Conservation (phyloP, 768 basidiomycete species). For the Sporobolomyces phaffii region DNA sequence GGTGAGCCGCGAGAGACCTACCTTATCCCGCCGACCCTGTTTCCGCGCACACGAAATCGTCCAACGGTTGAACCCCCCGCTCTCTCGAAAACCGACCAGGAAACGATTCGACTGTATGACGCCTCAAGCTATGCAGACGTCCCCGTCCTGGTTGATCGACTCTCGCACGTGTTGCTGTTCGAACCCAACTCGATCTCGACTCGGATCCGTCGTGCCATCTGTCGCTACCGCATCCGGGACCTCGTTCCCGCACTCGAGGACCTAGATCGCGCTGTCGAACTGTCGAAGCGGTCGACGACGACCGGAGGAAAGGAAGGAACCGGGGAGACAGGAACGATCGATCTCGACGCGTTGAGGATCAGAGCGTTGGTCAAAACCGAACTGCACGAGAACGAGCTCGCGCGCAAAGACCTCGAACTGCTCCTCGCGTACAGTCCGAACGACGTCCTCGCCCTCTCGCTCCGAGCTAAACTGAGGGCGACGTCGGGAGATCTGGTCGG, state of each 20-base stretch:
- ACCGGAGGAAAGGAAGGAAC: not conserved
- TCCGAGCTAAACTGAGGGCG: conserved; percentile 12
- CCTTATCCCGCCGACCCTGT: too few species aligned
- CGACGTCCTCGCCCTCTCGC: conserved; percentile 30
- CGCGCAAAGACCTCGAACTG: not conserved
- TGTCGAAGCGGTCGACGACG: not conserved
- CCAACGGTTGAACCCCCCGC: not conserved
- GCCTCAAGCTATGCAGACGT: not conserved
- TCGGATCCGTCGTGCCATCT: conserved; percentile 15
- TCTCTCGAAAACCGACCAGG: too few species aligned
- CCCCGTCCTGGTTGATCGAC: conserved; percentile 14
- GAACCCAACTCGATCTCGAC: conserved; percentile 28
- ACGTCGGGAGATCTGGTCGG: conserved; percentile 6
- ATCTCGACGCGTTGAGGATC: conserved; percentile 32
- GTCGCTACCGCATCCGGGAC: conserved; percentile 20
- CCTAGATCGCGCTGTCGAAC: conserved; percentile 14
- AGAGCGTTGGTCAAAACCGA: conserved; percentile 27
- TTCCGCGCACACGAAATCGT: too few species aligned
- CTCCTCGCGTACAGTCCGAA: not conserved
- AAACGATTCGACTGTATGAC: conserved; percentile 21
- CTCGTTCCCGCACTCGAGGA: conserved; percentile 13
- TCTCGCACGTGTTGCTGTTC: conserved; percentile 31
- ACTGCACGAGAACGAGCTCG: conserved; percentile 12
- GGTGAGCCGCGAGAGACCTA: too few species aligned
- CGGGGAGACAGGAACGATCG: not conserved